Percentiles rank a stretch among this genome's conserved stretches.
Conservation (phyloP, 208 protist species). For the Tritrichomonas foetus region DNA sequence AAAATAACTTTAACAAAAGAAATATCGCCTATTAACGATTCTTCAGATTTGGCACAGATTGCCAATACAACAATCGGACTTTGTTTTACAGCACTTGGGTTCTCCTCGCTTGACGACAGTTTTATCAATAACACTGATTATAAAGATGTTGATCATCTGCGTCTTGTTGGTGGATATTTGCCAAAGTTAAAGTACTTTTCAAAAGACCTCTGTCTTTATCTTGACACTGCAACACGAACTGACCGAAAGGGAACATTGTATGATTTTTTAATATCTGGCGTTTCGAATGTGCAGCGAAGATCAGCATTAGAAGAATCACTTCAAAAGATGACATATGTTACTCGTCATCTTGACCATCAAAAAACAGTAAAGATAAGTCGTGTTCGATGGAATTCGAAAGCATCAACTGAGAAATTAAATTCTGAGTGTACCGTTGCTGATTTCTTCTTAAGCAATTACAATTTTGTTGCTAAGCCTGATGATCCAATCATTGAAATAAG, state of each 20-base stretch:
- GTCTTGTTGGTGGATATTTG: background rate
- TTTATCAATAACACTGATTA: background rate
- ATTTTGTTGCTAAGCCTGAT: background rate
- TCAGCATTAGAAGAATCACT: background rate
- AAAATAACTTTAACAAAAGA: background rate
- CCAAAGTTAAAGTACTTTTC: background rate
- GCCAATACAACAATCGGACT: background rate
- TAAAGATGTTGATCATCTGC: background rate
- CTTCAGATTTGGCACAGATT: background rate
- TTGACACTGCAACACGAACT: background rate
- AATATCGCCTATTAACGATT: background rate
- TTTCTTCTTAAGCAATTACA: background rate
- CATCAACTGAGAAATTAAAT: background rate
- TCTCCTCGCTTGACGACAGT: background rate
- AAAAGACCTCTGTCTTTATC: background rate
- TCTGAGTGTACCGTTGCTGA: background rate
- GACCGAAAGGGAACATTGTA: background rate
- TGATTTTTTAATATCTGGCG: slow-evolving; percentile 1
- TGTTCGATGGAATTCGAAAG: background rate
- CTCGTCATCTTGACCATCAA: background rate
- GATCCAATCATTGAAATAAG: background rate
- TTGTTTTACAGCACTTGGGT: background rate
- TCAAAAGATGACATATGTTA: background rate
- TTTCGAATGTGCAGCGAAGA: background rate
- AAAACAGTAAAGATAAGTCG: background rate